Evolutionary conservation across 1,139 yeast species (phyloP), one percentile per base, ranked within the genome.

Genomic region (Debaryomyces robertsiae): DNA sequence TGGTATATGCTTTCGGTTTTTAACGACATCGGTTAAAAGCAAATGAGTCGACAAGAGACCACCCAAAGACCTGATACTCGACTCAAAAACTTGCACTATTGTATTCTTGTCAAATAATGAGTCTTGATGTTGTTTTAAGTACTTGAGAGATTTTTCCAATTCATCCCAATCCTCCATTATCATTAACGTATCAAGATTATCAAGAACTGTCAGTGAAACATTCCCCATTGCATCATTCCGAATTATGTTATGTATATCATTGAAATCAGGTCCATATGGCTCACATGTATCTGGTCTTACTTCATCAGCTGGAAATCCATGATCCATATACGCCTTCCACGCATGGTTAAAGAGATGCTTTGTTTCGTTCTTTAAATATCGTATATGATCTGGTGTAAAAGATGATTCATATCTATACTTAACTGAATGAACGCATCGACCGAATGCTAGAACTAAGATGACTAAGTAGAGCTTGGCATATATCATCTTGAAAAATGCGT

Each of bases 151-250:
- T 2, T 58, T 40, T 10, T 67, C 71, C 46, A 90, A 80, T 27
- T 71, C 73, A 10, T 69, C 73, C 60, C 77, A 73, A 50, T 86
- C 86, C 32, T 80, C 83, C 68, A 90, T 67, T 0, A 88, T 71
- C 10, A 93, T 82, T 46, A 88, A 75, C 27, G 93, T 82, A 48
- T 93, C 96, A 32, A 91, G 57, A 19, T 87, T 76, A 58, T 91
- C 98, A 23, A 91, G 66, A 36, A 89, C 63, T 0, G 96, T 88
- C 54, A 83, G 75, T 0, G 95, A 80, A 41, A 81, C 82, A 54
- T 89, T 90, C 0, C 97, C 97, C 65, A 89, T 63, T 0, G 86
- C 94, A 57, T 91, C 98, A 56, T 89, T 89, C 39, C 86, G 67
- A 14, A 78, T 79, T 2, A 79, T 69, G 53, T 89, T 83, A 4